Evolutionary conservation across 768 basidiomycete genomes (phyloP).

Genomic region (Mrakia blollopis): DNA sequence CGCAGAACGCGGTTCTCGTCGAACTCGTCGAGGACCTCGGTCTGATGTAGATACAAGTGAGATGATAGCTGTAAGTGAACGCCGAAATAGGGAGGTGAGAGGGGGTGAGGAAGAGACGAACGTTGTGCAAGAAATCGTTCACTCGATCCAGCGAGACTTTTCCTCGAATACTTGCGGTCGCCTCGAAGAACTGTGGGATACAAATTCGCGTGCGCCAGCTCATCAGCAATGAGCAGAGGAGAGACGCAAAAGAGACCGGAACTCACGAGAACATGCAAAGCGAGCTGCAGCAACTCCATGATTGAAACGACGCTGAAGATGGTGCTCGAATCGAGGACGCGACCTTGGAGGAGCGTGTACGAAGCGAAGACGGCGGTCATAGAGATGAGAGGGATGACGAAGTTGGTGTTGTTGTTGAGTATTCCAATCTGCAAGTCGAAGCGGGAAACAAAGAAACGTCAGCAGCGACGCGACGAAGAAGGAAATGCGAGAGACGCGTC

Average conservation of each 20-base stretch:
- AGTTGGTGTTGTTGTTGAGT: slow-evolving; percentile 45
- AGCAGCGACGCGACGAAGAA: slow-evolving; percentile 48
- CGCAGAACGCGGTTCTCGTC: slow-evolving; percentile 51
- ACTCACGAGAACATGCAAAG: not conserved
- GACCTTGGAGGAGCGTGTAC: not conserved
- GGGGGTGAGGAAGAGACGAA: not conserved
- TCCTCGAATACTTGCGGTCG: slow-evolving; percentile 38
- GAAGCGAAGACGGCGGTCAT: slow-evolving; percentile 51
- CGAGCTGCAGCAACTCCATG: slow-evolving; percentile 48
- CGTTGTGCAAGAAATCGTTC: slow-evolving; percentile 49
- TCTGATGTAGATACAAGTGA: slow-evolving; percentile 37
- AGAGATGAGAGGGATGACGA: slow-evolving; percentile 56
- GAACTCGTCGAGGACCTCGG: slow-evolving; percentile 51
- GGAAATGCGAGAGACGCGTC: slow-evolving; percentile 55
- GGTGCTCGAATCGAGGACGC: slow-evolving; percentile 50
- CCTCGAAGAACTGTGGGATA: slow-evolving; percentile 45
- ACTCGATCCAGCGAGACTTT: slow-evolving; percentile 64
- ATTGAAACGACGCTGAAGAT: slow-evolving; percentile 53
- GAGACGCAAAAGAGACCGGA: not conserved
- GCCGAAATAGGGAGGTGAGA: slow-evolving; percentile 36
- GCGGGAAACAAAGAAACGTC: not conserved
- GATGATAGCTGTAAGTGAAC: slow-evolving; percentile 39
- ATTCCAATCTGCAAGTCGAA: slow-evolving; percentile 42
- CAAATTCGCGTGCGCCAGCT: slow-evolving; percentile 34
- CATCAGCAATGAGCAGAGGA: not conserved